phyloP scores from a whole-genome alignment of 768 basidiomycete species.

The Nidularia sp. region DNA sequence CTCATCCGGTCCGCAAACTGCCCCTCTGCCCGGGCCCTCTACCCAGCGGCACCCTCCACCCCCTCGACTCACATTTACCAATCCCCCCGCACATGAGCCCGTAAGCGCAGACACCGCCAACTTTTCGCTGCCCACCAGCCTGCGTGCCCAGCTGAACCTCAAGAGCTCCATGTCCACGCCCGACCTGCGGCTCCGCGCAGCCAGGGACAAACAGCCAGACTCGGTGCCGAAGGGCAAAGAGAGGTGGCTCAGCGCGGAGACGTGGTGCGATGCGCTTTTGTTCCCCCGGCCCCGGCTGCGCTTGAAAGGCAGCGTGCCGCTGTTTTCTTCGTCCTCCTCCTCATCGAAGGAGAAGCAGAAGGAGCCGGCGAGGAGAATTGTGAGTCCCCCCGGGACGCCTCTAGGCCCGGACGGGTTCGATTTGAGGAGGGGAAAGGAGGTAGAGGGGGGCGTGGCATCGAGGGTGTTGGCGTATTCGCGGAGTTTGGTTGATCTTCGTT shows the following conservation, averaged over 20 bases:
- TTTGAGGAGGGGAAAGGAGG: constrained; percentile 4
- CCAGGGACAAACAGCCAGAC: background rate
- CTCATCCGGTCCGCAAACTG: constrained; percentile 1
- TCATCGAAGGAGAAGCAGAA: background rate
- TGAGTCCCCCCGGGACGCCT: constrained; percentile 50
- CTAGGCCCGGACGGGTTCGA: constrained; percentile 15
- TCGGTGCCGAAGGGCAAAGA: constrained; percentile 41
- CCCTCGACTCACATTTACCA: constrained; percentile 22
- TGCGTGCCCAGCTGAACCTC: constrained; percentile 21
- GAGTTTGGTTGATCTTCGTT: constrained; percentile 33
- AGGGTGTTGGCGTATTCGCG: constrained; percentile 47
- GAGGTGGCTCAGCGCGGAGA: constrained; percentile 69
- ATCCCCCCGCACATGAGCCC: constrained; percentile 9
- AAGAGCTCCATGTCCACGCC: constrained; percentile 56
- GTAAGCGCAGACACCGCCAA: constrained; percentile 12
- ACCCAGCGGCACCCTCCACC: constrained; percentile 6
- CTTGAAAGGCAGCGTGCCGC: constrained; percentile 14
- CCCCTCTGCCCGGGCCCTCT: background rate
- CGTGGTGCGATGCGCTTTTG: constrained; percentile 78
- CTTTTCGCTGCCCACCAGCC: constrained; percentile 7
- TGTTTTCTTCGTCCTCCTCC: no score
- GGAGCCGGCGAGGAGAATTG: constrained; percentile 26
- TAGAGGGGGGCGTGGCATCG: constrained; percentile 28
- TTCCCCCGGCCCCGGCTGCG: constrained; percentile 74
- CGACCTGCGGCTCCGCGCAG: constrained; percentile 6